Conservation (phyloP, 768 basidiomycete genomes). For the Tephrocybe sp. region DNA sequence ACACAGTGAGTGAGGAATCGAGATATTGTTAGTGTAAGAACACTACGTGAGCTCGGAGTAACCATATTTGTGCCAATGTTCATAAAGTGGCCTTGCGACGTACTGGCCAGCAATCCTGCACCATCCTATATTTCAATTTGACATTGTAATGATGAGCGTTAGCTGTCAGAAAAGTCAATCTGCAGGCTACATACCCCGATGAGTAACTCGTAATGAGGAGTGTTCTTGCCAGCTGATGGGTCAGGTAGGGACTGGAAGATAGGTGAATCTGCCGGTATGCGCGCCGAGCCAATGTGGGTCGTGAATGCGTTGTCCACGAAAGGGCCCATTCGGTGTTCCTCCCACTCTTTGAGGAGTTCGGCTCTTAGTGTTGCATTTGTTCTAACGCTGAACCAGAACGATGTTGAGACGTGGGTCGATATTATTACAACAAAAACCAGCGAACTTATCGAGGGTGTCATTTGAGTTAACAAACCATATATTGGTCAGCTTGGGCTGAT, state of each 20-base stretch:
- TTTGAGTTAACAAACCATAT: slow-evolving; percentile 28
- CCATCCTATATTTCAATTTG: neutral
- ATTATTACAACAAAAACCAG: neutral
- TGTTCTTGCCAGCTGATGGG: slow-evolving; percentile 24
- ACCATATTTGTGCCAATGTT: slow-evolving; percentile 1
- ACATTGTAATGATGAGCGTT: neutral
- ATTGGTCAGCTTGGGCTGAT: slow-evolving; percentile 22
- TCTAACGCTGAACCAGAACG: neutral
- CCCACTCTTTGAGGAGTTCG: slow-evolving; percentile 21
- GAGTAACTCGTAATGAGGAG: slow-evolving; percentile 16
- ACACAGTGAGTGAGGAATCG: no score
- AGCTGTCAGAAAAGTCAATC: neutral
- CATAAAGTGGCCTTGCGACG: neutral
- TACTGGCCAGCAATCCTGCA: neutral
- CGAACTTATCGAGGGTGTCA: slow-evolving; percentile 18
- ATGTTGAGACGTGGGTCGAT: neutral
- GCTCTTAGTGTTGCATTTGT: slow-evolving; percentile 12
- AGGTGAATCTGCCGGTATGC: slow-evolving; percentile 17
- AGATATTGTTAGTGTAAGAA: slow-evolving; percentile 12
- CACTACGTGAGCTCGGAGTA: slow-evolving; percentile 14
- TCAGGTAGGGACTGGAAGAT: slow-evolving; percentile 19
- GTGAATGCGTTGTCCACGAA: slow-evolving; percentile 7
- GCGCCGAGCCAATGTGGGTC: slow-evolving; percentile 21
- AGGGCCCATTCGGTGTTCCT: slow-evolving; percentile 16
- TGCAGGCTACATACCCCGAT: neutral